Base-by-base conservation (phyloP, 2,329 filamentous ascomycete genomes). In the Aureobasidium subglaciale region DNA sequence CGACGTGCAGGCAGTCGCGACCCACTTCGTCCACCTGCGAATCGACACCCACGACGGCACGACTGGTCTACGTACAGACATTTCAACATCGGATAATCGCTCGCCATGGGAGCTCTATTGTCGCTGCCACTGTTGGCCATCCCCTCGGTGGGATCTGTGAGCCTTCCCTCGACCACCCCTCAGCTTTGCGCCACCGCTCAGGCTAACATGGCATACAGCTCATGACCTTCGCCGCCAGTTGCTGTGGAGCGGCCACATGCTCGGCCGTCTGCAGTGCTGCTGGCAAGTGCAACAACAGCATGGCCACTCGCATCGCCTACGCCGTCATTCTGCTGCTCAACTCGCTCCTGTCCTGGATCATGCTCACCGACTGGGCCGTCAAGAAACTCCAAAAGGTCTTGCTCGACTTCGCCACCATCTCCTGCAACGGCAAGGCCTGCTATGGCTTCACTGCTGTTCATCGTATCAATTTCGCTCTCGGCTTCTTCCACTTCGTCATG, bases 331-430 rank as follows among this genome's bases (percentile, higher is more conserved):
- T 99, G 55, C 84, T 99, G 62, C 75, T 97, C 72, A 99, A 99
- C 79, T 96, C 92, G 58, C 96, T 97, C 61, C 71, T 97, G 50
- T 92, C 93, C 32, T 99, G 93, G 93, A 89, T 99, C 64, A 96
- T 97, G 90, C 90, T 99, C 75, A 99, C 93, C 20, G 89, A 90
- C 53, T 99, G 93, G 93, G 93, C 93, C 30, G 88, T 99, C 68
- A 89, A 96, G 66, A 97, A 97, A 70, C 79, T 99, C 5, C 85
- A 97, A 73, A 84, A 95, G 61, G 78, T 97, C 55, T 93, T 90
- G 11, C 80, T 99, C 62, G 90, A 97, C 73, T 97, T 96, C 68
- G 91, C 99, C 76, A 90, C 90, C 66, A 95, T 99, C 67, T 86
- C 87, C 66, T 99, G 93, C 70, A 86, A 89, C 25, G 91, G 88